Conservation (phyloP, 495 filamentous ascomycete species). For the Penicillium diatomitis region DNA sequence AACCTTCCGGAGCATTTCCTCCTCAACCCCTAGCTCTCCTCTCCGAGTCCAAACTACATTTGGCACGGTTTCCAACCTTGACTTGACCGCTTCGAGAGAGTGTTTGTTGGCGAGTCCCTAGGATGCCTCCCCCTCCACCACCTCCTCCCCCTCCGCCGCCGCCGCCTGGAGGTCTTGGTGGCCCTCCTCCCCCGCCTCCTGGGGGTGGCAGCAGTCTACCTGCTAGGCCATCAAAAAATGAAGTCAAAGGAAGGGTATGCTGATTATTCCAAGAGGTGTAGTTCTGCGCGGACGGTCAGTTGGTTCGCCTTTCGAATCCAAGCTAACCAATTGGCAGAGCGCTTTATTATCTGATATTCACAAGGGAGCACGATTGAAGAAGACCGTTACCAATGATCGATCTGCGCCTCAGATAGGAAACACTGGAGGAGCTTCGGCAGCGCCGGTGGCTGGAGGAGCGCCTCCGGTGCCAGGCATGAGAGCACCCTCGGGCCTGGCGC, state of each 20-base stretch:
- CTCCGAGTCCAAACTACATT: constrained; percentile 1
- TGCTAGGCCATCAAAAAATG: constrained; percentile 35
- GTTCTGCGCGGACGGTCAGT: not conserved
- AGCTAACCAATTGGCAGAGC: constrained; percentile 43
- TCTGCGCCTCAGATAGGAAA: constrained; percentile 66
- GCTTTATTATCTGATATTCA: constrained; percentile 83
- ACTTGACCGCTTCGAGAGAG: not conserved
- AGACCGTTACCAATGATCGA: constrained; percentile 88
- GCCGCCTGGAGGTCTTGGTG: constrained; percentile 53
- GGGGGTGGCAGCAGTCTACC: constrained; percentile 31
- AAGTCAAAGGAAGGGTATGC: constrained; percentile 49
- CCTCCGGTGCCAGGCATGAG: constrained; percentile 70
- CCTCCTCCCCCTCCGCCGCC: constrained; percentile 52
- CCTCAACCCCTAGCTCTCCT: constrained; percentile 5
- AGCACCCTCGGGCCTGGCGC: constrained; percentile 61
- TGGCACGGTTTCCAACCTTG: constrained; percentile 1
- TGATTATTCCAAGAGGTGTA: not conserved
- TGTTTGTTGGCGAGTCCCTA: constrained; percentile 3
- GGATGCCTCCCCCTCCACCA: constrained; percentile 61
- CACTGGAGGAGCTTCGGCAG: constrained; percentile 45
- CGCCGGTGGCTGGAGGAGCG: constrained; percentile 57
- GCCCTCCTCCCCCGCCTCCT: constrained; percentile 61
- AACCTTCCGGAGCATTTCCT: constrained; percentile 12
- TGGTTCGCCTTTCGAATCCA: not conserved
- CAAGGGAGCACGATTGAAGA: constrained; percentile 74